Base-by-base conservation (phyloP, 371 early-diverging fungal species). In the Mortierella sp. region DNA sequence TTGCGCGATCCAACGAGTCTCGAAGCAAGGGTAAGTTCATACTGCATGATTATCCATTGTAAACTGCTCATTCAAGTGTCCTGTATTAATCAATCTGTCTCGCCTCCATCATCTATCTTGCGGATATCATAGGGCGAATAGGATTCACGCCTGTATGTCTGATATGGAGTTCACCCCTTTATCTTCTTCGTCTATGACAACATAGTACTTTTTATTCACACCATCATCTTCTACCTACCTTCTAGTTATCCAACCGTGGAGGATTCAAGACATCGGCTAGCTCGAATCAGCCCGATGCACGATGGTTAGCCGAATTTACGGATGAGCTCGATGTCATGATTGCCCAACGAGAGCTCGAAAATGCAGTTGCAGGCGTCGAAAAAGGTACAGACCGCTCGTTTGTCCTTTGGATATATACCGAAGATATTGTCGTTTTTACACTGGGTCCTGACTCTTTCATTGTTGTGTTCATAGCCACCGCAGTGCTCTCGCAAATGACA, bases 261-360 rank as follows among this genome's bases (percentile, higher is more conserved):
- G 73, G 73, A 39, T 71, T 71, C 43, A 62, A 52, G 48, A 50
- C 63, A 0, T 23, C 52, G 8, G 52, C 51, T 30, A 51, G 60
- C 9, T 38, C 64, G 9, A 73, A 51, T 48, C 73, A 73, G 30
- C 60, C 80, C 8, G 86, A 87, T 59, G 74, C 81, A 30, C 84
- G 86, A 39, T 92, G 90, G 90, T 61, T 95, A n/a, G 78, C 81
- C 23, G 91, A 93, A 59, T 83, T 94, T 46, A 83, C 93, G 2
- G 94, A 95, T 72, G 91, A 93, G 46, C 71, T 97, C 53, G 97
- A 95, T 56, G 94, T 97, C 4, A 78, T 89, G 38, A 94, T 97
- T 78, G 95, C 96, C 2, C 84, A 94, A 28, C 81, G 96, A 46
- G 94, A 95, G 61, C 95, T 95, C 80, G 91, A 92, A 47, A 80